Base-by-base conservation (phyloP, 1,139 yeast species). In the Geotrichum europaeum region DNA sequence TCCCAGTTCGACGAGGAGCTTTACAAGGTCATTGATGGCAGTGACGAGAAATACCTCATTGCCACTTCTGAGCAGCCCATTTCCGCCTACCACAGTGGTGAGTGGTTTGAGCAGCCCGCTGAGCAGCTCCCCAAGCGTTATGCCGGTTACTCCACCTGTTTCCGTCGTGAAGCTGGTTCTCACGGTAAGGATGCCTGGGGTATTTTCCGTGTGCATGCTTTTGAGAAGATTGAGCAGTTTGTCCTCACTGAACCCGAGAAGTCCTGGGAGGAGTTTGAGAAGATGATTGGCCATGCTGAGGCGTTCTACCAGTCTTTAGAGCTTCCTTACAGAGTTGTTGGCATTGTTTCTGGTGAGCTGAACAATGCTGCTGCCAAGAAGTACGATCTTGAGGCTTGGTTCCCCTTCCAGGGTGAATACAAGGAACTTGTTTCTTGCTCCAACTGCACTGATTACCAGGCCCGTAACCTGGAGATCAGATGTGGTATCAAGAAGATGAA, bases 101-200 rank as follows among this genome's bases (percentile, higher is more conserved):
- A 94, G 79, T 95, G 99, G 99, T 95, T 94, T 72, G 99, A 95
- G 78, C 86, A 89, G 70, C 99, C 99, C 64, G 85, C 87, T 65
- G 98, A 92, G 78, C 99, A 94, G 80, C 82, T 94, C 71, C 99
- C 99, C 65, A 84, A 90, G 67, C 75, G 80, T 78, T 94, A 94
- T 73, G 99, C 97, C 58, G 99, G 99, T 70, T 94, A 87, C 80
- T 91, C 98, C 40, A 88, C 97, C 58, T 94, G 99, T 84, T 94
- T 94, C 85, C 88, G 99, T 78, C 89, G 99, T 79, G 99, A 94
- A 80, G 99, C 99, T 63, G 99, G 99, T 68, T 87, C 97, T 65
- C 98, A 94, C 73, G 99, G 99, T 76, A 94, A 94, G 78, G 99
- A 94, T 73, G 99, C 99, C 55, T 95, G 99, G 99, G 99, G 99